A percentile compares a stretch with the other conserved stretches of the same genome.
Evolutionary conservation across 768 basidiomycete species (phyloP).

Genomic region (Kondoa subrosea): DNA sequence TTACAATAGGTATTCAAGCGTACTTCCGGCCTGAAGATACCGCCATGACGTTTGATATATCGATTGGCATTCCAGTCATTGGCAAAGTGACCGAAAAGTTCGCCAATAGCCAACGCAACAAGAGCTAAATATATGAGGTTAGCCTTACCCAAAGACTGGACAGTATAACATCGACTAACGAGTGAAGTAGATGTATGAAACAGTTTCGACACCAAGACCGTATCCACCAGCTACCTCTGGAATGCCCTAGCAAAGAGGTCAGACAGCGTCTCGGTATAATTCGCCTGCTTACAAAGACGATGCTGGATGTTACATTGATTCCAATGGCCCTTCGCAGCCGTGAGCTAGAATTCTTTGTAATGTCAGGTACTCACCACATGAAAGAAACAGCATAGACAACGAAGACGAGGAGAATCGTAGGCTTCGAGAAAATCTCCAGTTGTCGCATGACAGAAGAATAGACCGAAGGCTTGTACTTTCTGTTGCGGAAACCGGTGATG

Average conservation of each 20-base stretch:
- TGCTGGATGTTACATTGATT: constrained; percentile 21
- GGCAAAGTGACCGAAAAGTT: constrained; percentile 19
- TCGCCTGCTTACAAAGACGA: too few species aligned
- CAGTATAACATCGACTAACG: too few species aligned
- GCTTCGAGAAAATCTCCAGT: constrained; percentile 21
- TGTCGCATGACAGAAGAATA: constrained; percentile 15
- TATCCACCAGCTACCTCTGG: not conserved
- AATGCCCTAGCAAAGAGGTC: too few species aligned
- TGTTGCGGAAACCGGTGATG: constrained; percentile 19
- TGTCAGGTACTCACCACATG: constrained; percentile 12
- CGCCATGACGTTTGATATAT: constrained; percentile 16
- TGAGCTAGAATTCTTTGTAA: not conserved
- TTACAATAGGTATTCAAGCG: constrained; percentile 20
- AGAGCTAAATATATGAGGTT: too few species aligned
- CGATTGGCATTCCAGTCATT: constrained; percentile 17
- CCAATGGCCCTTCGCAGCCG: constrained; percentile 21
- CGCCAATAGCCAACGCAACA: constrained; percentile 19
- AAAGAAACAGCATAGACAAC: constrained; percentile 20
- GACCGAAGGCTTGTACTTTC: constrained; percentile 17
- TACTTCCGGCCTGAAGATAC: constrained; percentile 19
- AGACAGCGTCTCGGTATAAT: too few species aligned
- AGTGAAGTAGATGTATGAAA: constrained; percentile 22
- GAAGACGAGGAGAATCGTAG: constrained; percentile 10
- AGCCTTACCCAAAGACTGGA: too few species aligned
- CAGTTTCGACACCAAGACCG: not conserved